These are phyloP conservation scores for Mycena rosella DNA, from an alignment of 768 basidiomycete species.

Conservation along the genomic window DNA sequence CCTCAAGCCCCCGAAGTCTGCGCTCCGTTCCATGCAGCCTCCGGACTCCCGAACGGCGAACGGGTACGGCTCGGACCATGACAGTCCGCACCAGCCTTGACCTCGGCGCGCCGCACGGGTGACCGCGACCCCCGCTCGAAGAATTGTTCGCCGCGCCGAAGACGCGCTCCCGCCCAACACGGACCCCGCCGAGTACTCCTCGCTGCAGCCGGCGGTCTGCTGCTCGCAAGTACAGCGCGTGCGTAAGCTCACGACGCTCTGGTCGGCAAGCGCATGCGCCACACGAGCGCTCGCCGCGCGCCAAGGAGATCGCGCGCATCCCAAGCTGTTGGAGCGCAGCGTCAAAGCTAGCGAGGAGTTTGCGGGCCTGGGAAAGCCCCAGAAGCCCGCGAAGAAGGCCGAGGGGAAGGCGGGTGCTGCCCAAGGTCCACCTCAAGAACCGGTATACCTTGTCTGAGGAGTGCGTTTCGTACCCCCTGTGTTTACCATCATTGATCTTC, in stretches of 20 bases:
- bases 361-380: conserved; percentile 44
- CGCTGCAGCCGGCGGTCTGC: conserved; percentile 65
- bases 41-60: conserved; percentile 58
- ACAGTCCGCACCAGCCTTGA: conserved; percentile 50
- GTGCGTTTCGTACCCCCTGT: too few species aligned
- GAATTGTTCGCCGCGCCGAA: conserved; percentile 87
- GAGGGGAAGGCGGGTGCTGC: conserved; percentile 68
- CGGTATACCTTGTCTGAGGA: conserved; percentile 93
- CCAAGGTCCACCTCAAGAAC: conserved; percentile 87
- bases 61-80: conserved; percentile 70
- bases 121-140: conserved; percentile 83
- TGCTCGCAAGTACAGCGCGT: conserved; percentile 70
- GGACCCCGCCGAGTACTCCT: conserved; percentile 73
- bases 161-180: conserved; percentile 75
- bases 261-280: conserved; percentile 80
- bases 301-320: conserved; percentile 72
- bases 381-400: conserved; percentile 51
- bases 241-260: conserved; percentile 78
- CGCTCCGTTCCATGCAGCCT: conserved; percentile 38
- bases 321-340: conserved; percentile 82
- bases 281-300: conserved; percentile 57
- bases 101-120: conserved; percentile 71
- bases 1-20: conserved; percentile 57
- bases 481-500: not conserved
- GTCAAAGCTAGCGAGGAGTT: conserved; percentile 86